A percentile compares a stretch with the other conserved stretches of the same genome.
phyloP scores from a whole-genome alignment of 768 basidiomycete genomes.

The Amylocystis lapponica region DNA sequence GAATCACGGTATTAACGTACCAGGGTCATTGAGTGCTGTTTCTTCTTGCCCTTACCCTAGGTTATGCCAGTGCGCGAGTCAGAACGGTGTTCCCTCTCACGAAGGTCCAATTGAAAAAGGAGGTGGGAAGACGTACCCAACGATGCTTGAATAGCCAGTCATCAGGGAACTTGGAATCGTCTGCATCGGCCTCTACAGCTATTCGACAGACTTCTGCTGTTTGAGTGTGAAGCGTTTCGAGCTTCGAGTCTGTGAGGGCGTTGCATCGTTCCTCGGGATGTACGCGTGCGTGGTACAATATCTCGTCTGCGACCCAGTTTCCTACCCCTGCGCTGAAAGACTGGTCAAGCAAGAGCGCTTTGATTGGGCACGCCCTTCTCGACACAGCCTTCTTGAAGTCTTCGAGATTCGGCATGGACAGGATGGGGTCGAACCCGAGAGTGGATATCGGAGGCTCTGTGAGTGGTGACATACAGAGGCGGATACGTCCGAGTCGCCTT shows the following conservation, averaged over 20 bases:
- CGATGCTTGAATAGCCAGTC: constrained; percentile 66
- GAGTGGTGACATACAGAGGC: constrained; percentile 51
- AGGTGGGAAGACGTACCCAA: constrained; percentile 51
- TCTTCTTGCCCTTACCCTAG: constrained; percentile 57
- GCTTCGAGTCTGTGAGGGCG: constrained; percentile 43
- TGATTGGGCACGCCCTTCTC: constrained; percentile 60
- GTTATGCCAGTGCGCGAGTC: constrained; percentile 1
- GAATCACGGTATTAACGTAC: constrained; percentile 28
- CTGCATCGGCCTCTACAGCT: constrained; percentile 67
- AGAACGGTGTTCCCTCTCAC: not conserved
- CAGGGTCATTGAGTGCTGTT: constrained; percentile 40
- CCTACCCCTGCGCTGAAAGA: constrained; percentile 78
- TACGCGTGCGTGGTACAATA: constrained; percentile 66
- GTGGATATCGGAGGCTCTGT: constrained; percentile 64
- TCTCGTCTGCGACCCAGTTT: constrained; percentile 80
- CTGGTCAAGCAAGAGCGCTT: constrained; percentile 73
- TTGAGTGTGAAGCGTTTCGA: constrained; percentile 45
- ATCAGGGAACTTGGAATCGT: constrained; percentile 58
- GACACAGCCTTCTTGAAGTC: constrained; percentile 43
- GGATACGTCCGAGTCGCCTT: constrained; percentile 64
- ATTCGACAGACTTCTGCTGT: constrained; percentile 49
- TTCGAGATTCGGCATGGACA: constrained; percentile 54
- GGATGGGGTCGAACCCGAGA: constrained; percentile 74
- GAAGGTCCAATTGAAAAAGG: not conserved
- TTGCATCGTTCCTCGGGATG: constrained; percentile 69